Evolutionary conservation across 2,329 filamentous ascomycete species (phyloP), one percentile per base, ranked within the genome.

Genomic region (Neofusicoccum cordaticola): DNA sequence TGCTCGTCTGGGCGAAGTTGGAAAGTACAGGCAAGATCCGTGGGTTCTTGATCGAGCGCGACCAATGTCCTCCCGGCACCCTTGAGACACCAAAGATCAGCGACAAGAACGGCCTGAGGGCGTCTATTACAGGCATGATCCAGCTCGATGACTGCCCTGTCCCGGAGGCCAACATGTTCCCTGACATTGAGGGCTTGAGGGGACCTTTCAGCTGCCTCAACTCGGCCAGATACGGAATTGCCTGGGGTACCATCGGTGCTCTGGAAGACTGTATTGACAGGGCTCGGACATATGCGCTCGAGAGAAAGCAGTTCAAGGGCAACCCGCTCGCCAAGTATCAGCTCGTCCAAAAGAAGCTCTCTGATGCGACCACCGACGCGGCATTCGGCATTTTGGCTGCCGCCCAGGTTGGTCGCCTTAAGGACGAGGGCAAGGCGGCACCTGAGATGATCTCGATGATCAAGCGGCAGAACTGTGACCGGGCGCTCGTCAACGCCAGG

Each of bases 381-480:
- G 90, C 93, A 1, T 98, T 91, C 74, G 95, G 95, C 48, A 91
- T 92, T n/a, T 81, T 97, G 63, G 95, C 95, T 6, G 90, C 92
- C 7, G 87, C 92, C 65, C 95, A 99, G 79, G 94, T 98, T 41
- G 93, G 93, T 61, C 84, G 94, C 67, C 86, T 98, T 65, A 98
- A 97, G 85, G 94, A 98, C 71, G 88, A 92, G 75, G 93, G 93
- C 68, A 91, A 92, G 78, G 88, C 86, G 27, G 88, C 90, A 2
- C 93, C 95, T 6, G 95, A 99, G 82, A 98, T 98, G 94, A 96
- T 99, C 72, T 88, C 85, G 8, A 89, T 99, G 91, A 88, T 98
- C 75, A 99, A 99, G 85, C 85, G 95, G 70, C 93, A 98, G 81
- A 99, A 99, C 79, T 99, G 95, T 78, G 95, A 99, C 79, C 84